A percentile compares a stretch with the other conserved stretches of the same genome.
These are phyloP conservation scores for Favolaschia claudopus DNA, from an alignment of 768 basidiomycete genomes.

Conservation along the genomic window DNA sequence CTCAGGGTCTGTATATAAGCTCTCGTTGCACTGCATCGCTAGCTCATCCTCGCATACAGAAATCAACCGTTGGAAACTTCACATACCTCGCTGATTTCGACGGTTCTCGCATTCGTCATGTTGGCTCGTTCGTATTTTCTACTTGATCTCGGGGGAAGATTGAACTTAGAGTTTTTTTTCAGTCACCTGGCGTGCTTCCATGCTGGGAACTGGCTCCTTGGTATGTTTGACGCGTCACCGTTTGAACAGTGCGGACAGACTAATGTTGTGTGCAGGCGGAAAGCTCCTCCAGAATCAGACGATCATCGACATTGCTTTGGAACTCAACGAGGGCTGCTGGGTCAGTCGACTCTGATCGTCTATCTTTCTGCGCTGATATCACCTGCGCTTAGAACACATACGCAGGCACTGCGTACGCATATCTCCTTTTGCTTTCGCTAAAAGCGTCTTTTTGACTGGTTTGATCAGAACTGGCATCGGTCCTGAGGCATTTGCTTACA, in stretches of 20 bases:
- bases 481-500: constrained; percentile 71
- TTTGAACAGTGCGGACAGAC: neutral
- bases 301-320: constrained; percentile 66
- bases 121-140: constrained; percentile 52
- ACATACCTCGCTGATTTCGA: constrained; percentile 74
- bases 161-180: too few species aligned
- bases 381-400: too few species aligned
- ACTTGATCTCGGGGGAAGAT: neutral
- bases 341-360: too few species aligned
- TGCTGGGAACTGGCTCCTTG: constrained; percentile 80
- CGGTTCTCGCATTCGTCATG: constrained; percentile 55
- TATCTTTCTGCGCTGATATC: too few species aligned
- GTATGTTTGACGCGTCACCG: too few species aligned
- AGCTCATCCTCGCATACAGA: constrained; percentile 44
- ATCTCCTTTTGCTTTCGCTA: neutral
- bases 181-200: constrained; percentile 74
- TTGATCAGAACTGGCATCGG: constrained; percentile 77
- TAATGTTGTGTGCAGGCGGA: constrained; percentile 54
- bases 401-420: constrained; percentile 65
- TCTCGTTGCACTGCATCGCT: too few species aligned
- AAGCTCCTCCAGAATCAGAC: constrained; percentile 74
- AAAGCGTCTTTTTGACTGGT: neutral
- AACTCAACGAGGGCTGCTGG: constrained; percentile 78
- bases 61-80: constrained; percentile 68
- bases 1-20: constrained; percentile 60